Base-by-base conservation (phyloP, 805 yeast species). In the Groenewaldozyma tartarivorans region DNA sequence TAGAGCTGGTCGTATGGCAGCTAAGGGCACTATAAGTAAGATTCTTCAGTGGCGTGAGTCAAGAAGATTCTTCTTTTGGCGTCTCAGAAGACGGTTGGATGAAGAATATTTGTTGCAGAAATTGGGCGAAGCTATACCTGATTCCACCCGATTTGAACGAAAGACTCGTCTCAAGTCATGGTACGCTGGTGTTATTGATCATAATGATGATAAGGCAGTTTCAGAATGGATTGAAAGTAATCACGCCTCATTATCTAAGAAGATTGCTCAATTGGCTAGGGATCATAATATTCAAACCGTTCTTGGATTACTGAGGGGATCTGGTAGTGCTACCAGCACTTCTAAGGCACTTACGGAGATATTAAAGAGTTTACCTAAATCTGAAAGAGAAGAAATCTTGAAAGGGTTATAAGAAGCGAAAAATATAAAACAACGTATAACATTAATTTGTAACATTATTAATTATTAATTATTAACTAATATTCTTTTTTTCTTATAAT, bases 51-150 rank as follows among this genome's bases (percentile, higher is more conserved):
- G 96, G 96, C 62, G 64, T 35, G 72, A 87, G 38, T 75, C 96
- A 22, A 85, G 99, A 72, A 79, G 97, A 57, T 84, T 74, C 78
- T 92, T 92, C 79, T 92, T 85, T 92, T 92, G 98, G 98, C 80
- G 99, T 66, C 75, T 86, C 47, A 84, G 96, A 69, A 81, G 98
- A 67, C 85, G 96, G 63, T 70, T 92, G 63, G 80, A 83, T 60
- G 98, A 92, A 66, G 94, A 85, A 63, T 85, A 86, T 64, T 69
- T 90, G 60, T 68, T 86, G 61, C 78, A 74, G 62, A 74, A 82
- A 58, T 74, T 88, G 51, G 75, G 77, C 40, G 78, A 75, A 43
- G 79, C 76, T 44, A 61, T 82, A 42, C 68, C 77, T 39, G 61
- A 65, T 41, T 71, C 81, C 18, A 68, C 75, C 16, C 77, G 88